These are phyloP conservation scores for Fragilaria radians DNA, from an alignment of 108 stramenopile species.

Conservation along the genomic window DNA sequence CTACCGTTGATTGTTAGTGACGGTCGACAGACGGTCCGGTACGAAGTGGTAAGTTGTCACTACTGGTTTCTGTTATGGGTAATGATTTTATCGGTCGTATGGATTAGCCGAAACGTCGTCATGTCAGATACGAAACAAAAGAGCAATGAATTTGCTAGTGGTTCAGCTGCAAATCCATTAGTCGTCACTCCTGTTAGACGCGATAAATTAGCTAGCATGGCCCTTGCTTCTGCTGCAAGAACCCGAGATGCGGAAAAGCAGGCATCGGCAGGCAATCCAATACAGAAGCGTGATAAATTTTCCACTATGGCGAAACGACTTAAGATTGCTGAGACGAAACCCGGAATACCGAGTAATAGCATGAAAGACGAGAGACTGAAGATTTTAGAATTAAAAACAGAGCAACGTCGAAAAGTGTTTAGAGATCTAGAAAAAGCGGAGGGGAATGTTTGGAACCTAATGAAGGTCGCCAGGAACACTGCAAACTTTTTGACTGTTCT, in stretches of 20 bases:
- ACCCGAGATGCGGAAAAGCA: background rate
- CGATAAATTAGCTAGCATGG: slow-evolving; percentile 12
- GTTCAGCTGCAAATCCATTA: too few species aligned
- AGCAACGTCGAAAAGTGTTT: background rate
- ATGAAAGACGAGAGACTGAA: background rate
- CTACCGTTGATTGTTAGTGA: too few species aligned
- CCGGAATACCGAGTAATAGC: background rate
- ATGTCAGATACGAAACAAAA: too few species aligned
- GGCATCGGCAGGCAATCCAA: background rate
- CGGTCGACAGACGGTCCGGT: too few species aligned
- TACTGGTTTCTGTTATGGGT: too few species aligned
- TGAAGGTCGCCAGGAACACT: background rate
- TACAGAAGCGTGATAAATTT: background rate
- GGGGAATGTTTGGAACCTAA: slow-evolving; percentile 1
- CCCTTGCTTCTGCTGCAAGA: background rate
- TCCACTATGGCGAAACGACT: background rate
- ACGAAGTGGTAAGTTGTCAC: too few species aligned
- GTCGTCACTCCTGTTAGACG: too few species aligned
- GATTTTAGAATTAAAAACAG: background rate
- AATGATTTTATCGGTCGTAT: too few species aligned
- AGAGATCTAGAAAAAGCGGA: slow-evolving; percentile 3
- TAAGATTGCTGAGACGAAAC: background rate
- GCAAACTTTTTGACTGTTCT: background rate
- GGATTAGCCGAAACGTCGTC: too few species aligned
- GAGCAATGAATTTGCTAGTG: too few species aligned